Evolutionary conservation across 805 yeast genomes (phyloP), one percentile per base, ranked within the genome.

Genomic region (Yarrowia deformans): DNA sequence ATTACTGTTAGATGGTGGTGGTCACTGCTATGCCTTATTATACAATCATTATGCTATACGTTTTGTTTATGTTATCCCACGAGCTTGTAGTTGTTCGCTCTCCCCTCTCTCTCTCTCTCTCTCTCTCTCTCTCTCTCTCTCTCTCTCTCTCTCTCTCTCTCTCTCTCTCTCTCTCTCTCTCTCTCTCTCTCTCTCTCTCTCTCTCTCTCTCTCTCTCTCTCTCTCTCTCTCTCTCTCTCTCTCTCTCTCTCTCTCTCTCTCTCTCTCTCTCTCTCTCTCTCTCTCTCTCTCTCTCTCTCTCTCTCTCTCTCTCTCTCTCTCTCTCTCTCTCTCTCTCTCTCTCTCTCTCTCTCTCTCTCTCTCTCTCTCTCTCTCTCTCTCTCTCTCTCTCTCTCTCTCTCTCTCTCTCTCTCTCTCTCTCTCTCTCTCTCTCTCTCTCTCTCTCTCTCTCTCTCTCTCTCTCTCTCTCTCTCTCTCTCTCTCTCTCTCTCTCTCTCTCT

Each of bases 1-100:
- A 8, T 9, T 34, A 34, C 37, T 34, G 37, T 8, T 8, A 8
- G 37, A 34, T 34, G 10, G 37, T 9, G 8, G 37, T 34, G 29
- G 29, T 23, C 29, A 23, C 29, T 23, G 32, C 10, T 10, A 40
- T n/a, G 18, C 16, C n/a, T 23, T 56, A 56, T 56, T 8, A 29
- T 56, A 56, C 64, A 55, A 42, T 56, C 64, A 29, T 43, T 56
- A 56, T 56, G 64, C 49, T 40, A 56, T 56, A 54, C 34, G 35
- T 54, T 54, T 54, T 50, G 34, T 50, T n/a, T 54, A n/a, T 54
- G 49, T 45, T 45, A 45, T 19, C 32, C 49, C 16, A 29, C 16
- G 32, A 49, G 32, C 37, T 16, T 2, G 19, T 23, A n/a, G 37
- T 34, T 34, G 37, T 8, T 8, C 37, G 16, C 43, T 16, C 39